A percentile compares a stretch with the other conserved stretches of the same genome.
Evolutionary conservation across 176 grass and related monocot genomes (phyloP).

Genomic region (Triticum turgidum): DNA sequence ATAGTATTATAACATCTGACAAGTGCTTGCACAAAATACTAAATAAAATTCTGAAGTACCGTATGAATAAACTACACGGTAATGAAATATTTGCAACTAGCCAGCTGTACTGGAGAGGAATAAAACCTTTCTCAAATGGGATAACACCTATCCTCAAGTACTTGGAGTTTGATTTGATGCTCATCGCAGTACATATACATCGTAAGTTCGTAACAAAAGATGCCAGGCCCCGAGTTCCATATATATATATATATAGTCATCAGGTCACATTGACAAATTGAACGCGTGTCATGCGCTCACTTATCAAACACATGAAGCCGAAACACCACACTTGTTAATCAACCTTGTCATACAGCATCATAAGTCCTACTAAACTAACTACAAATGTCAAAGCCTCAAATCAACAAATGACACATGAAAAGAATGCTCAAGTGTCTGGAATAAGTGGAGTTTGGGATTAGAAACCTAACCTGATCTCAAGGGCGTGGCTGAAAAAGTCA

Average conservation of each 20-base stretch:
- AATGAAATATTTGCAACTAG: neutral
- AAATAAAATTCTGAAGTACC: neutral
- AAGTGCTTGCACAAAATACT: neutral
- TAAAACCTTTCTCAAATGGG: neutral
- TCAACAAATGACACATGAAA: too few species aligned
- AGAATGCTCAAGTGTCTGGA: too few species aligned
- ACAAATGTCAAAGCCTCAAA: too few species aligned
- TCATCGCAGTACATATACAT: neutral
- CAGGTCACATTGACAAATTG: neutral
- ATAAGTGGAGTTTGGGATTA: too few species aligned
- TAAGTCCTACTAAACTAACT: too few species aligned
- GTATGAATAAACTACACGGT: neutral
- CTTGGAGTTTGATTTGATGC: neutral
- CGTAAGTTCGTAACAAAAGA: neutral
- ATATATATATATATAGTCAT: neutral
- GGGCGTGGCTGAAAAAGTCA: slow-evolving; percentile 71
- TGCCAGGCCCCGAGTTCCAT: neutral
- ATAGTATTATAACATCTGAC: neutral
- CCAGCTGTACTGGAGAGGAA: neutral
- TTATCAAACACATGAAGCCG: neutral
- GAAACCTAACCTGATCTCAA: slow-evolving; percentile 78
- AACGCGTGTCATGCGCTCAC: neutral
- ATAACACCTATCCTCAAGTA: neutral
- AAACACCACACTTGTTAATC: too few species aligned
- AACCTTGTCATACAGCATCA: too few species aligned